Evolutionary conservation across 2,329 filamentous ascomycete genomes (phyloP), one percentile per base, ranked within the genome.

Genomic region (Myriosclerotinia duriaeana): DNA sequence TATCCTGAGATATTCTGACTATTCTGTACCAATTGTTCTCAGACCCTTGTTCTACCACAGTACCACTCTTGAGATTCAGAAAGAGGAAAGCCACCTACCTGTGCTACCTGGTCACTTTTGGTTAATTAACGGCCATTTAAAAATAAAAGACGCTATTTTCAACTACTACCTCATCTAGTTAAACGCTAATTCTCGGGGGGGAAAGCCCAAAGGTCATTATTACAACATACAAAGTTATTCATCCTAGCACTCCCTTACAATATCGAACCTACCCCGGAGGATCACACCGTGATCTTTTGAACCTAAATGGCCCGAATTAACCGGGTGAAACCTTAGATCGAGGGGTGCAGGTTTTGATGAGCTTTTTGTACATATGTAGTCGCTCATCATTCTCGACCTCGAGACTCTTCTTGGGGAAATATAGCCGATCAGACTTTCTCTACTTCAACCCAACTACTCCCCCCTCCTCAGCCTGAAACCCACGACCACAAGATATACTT

Each of bases 331-430:
- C 65, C 42, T 58, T 53, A 70, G 67, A 72, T 72, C 71, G 72
- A 73, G 71, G 69, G 72, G 68, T 71, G 68, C 68, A 53, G 38
- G 59, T 30, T 55, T 55, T 55, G 55, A 20, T 65, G 53, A 60
- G 44, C 63, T 65, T 60, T 64, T 68, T 59, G 60, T 72, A 71
- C 71, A 71, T 73, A 71, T 73, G 66, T 71, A 68, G 67, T 72
- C 66, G 56, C 67, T 62, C 69, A 66, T 69, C 68, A 53, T 66
- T 52, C 54, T 46, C 42, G 55, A 64, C 44, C 17, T 48, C 4
- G 26, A 48, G 17, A 38, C 56, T 48, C 48, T 60, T 36, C 20
- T 48, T 20, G 38, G 38, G 42, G 22, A 36, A 60, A 48, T 26
- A 38, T 48, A 46, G 20, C 36, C 20, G 42, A 60, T 60, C 42